phyloP scores from a whole-genome alignment of 768 basidiomycete genomes.

The Mycena epipterygia region DNA sequence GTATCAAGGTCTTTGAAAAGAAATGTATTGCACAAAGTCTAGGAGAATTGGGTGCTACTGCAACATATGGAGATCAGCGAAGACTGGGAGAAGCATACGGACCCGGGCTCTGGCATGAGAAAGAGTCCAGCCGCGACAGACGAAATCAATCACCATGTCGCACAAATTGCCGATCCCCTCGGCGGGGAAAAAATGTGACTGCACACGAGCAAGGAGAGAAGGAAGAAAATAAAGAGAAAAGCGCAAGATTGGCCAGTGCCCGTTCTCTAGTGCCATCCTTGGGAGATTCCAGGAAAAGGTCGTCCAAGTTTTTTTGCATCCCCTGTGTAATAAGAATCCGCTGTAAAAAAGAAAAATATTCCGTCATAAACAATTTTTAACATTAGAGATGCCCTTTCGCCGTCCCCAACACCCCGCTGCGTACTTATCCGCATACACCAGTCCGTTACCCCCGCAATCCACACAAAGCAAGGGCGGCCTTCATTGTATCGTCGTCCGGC shows the following conservation, averaged over 20 bases:
- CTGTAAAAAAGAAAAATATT: slow-evolving; percentile 15
- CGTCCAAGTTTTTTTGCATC: background rate
- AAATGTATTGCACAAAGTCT: background rate
- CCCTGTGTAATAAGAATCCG: background rate
- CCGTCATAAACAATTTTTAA: slow-evolving; percentile 22
- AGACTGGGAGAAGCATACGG: too few species aligned
- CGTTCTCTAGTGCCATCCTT: background rate
- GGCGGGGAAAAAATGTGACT: background rate
- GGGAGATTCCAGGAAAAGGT: background rate
- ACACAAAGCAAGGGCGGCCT: slow-evolving; percentile 76
- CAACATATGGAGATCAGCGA: background rate
- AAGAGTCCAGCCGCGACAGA: background rate
- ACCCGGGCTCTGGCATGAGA: background rate
- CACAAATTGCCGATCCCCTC: background rate
- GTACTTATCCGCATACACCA: slow-evolving; percentile 32
- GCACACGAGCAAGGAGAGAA: background rate
- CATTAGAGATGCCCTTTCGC: slow-evolving; percentile 12
- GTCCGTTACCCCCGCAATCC: too few species aligned
- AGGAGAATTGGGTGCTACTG: background rate
- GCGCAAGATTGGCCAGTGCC: background rate
- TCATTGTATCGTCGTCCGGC: slow-evolving; percentile 78
- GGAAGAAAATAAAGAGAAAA: background rate
- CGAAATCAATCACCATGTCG: background rate
- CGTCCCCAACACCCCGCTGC: slow-evolving; percentile 5
- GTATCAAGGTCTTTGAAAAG: too few species aligned